These are phyloP conservation scores for Bothriochloa decipiens DNA, from an alignment of 176 grass and related monocot species.

Conservation along the genomic window DNA sequence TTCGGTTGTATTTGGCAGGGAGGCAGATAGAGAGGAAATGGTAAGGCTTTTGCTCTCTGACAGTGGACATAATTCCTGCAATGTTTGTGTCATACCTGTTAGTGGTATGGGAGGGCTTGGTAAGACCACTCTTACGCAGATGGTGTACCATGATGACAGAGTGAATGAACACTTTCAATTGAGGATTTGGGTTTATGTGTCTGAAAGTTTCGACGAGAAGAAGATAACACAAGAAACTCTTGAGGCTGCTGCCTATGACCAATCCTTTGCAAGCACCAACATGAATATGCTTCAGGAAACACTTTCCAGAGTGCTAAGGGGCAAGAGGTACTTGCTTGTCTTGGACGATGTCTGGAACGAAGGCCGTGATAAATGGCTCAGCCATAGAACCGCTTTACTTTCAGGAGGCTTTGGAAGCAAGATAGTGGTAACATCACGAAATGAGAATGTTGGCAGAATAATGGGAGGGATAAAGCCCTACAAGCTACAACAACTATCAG, in stretches of 20 bases:
- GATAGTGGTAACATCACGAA: slow-evolving; percentile 70
- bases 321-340: slow-evolving; percentile 74
- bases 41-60: slow-evolving; percentile 61
- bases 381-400: slow-evolving; percentile 63
- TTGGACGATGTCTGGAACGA: slow-evolving; percentile 91
- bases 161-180: slow-evolving; percentile 61
- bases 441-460: slow-evolving; percentile 63
- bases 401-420: slow-evolving; percentile 69
- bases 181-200: slow-evolving; percentile 68
- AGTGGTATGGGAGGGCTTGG: slow-evolving; percentile 73
- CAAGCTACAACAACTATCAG: slow-evolving; percentile 58
- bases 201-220: slow-evolving; percentile 62
- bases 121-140: slow-evolving; percentile 70
- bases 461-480: slow-evolving; percentile 59
- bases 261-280: slow-evolving; percentile 57
- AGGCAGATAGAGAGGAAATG: slow-evolving; percentile 61
- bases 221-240: slow-evolving; percentile 71
- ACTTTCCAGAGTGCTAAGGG: slow-evolving; percentile 45
- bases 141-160: slow-evolving; percentile 66
- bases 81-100: slow-evolving; percentile 64
- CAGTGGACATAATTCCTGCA: slow-evolving; percentile 39
- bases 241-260: slow-evolving; percentile 56
- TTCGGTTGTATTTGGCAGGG: slow-evolving; percentile 66
- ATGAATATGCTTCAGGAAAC: slow-evolving; percentile 75
- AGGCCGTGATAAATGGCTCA: slow-evolving; percentile 64